phyloP scores from a whole-genome alignment of 2,329 filamentous ascomycete genomes.

The Amphichorda felina region DNA sequence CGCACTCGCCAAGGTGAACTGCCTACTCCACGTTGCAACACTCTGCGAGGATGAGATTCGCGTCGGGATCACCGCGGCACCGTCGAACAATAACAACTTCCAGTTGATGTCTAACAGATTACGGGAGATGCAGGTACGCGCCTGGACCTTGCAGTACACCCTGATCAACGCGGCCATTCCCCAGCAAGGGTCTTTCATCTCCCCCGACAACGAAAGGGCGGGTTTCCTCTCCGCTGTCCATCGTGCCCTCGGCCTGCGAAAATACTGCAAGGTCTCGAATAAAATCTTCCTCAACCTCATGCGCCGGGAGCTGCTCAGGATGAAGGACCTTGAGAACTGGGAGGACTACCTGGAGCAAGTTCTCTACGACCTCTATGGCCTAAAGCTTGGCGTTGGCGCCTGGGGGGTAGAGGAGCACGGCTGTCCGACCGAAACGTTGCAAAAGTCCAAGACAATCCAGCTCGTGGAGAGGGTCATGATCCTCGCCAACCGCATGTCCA shows the following conservation, averaged over 20 bases:
- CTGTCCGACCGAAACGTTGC: constrained; percentile 65
- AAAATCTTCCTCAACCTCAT: constrained; percentile 84
- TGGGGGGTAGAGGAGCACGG: constrained; percentile 67
- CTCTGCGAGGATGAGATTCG: constrained; percentile 80
- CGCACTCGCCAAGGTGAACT: constrained; percentile 58
- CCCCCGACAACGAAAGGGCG: constrained; percentile 60
- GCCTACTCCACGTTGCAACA: constrained; percentile 66
- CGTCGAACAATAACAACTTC: constrained; percentile 43
- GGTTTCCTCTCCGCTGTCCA: constrained; percentile 75
- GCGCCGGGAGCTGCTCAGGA: constrained; percentile 70
- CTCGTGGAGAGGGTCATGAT: constrained; percentile 75
- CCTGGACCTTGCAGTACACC: constrained; percentile 80
- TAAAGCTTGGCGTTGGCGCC: constrained; percentile 59
- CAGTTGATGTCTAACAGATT: constrained; percentile 51
- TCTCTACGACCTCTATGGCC: constrained; percentile 69
- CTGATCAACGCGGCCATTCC: constrained; percentile 70
- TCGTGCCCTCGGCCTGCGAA: constrained; percentile 70
- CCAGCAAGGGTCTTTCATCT: constrained; percentile 50
- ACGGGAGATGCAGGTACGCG: constrained; percentile 75
- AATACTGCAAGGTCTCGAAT: constrained; percentile 74
- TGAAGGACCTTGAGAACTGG: constrained; percentile 67
- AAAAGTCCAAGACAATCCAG: constrained; percentile 67
- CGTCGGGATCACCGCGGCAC: constrained; percentile 56
- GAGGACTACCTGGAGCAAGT: constrained; percentile 82
- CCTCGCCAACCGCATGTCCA: constrained; percentile 70